Evolutionary conservation across 1,284 basidiomycete genomes (phyloP).

Genomic region (Melampsora larici-populina): DNA sequence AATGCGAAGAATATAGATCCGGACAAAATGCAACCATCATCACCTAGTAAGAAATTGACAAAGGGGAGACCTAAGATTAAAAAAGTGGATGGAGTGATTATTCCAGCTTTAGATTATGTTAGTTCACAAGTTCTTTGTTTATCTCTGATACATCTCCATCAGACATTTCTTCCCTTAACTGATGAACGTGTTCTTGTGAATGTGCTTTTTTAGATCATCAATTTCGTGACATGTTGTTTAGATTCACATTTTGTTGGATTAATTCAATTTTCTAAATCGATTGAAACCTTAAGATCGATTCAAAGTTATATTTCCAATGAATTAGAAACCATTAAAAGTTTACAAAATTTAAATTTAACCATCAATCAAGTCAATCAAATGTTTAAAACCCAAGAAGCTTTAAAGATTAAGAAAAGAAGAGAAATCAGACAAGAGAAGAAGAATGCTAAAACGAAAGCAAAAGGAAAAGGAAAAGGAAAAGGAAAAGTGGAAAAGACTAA

Average conservation of each 20-base stretch:
- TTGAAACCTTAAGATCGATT: background rate
- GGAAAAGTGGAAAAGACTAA: no score
- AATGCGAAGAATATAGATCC: background rate
- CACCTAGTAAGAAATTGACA: background rate
- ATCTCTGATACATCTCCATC: background rate
- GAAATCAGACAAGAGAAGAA: no score
- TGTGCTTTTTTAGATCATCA: background rate
- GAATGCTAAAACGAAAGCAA: no score
- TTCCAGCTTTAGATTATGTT: no score
- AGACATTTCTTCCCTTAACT: background rate
- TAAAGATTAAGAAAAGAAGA: no score
- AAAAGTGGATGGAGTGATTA: background rate
- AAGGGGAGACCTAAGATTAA: background rate
- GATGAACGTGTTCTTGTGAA: background rate
- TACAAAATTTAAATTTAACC: background rate
- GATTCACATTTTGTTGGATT: slow-evolving; percentile 30
- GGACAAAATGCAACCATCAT: background rate
- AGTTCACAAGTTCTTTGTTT: background rate
- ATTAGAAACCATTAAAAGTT: background rate
- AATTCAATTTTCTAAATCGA: slow-evolving; percentile 12
- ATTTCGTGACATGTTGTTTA: slow-evolving; percentile 13
- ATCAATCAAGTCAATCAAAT: background rate
- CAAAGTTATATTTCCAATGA: background rate
- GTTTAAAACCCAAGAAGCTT: no score
- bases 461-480: no score